Base-by-base conservation (phyloP, 1,284 basidiomycete genomes). In the Fomitiporia mediterranea region DNA sequence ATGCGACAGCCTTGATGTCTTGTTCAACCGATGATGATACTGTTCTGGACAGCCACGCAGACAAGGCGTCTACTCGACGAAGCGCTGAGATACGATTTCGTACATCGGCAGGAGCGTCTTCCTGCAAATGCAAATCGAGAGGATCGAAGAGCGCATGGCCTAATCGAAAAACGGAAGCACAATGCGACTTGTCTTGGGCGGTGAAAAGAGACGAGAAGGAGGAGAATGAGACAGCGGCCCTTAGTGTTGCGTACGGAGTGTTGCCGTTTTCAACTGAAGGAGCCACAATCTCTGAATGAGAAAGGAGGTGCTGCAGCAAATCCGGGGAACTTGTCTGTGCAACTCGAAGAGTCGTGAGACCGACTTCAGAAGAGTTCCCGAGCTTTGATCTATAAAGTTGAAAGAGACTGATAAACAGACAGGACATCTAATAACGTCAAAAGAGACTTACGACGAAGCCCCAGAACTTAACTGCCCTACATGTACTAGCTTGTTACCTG, bases 81-180 rank as follows among this genome's bases (percentile, higher is more conserved):
- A 98, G 71, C 37, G 75, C 67, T 37, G 71, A 70, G 32, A 91
- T 74, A 11, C 84, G 80, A 60, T 84, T 79, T 19, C 79, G 74
- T 32, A 87, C 74, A 53, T 86, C 81, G 0, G 78, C 73, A 0
- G 83, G 75, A 28, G 82, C 77, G 1, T 78, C 73, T n/a, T 70
- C 70, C 7, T 73, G 72, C 0, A 89, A 69, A 7, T 80, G 80
- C n/a, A 92, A 74, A 40, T 83, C 76, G 32, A 96, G 76, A 28
- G 82, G 78, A 70, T 99, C 97, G 66, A 98, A 99, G 0, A 99
- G 77, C 0, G 93, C 92, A n/a, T 82, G 81, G 4, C 93, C 94
- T 0, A 99, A 81, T 23, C 89, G 84, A 77, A 95, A 98, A 25
- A 98, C 69, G 11, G 80, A 81, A 0, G 93, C 88, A 65, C 91